Evolutionary conservation across 2,329 filamentous ascomycete genomes (phyloP), one percentile per base, ranked within the genome.

Genomic region (Colletotrichum neosansevieriae): DNA sequence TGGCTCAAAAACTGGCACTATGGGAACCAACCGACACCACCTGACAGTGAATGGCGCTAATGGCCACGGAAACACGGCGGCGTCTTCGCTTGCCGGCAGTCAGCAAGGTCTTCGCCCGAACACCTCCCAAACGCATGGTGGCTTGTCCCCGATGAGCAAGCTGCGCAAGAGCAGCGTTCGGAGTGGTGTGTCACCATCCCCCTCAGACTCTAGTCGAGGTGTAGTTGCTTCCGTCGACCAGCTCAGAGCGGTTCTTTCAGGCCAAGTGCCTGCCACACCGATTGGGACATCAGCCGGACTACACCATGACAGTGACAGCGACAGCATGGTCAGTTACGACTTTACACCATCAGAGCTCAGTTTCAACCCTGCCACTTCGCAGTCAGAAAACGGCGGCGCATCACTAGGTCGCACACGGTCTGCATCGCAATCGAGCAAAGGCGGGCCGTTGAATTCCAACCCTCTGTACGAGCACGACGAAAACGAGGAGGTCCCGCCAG

Each of bases 241-340:
- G 75, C 81, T 91, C 59, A 91, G 87, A 80, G 86, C 84, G 76
- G 86, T 89, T 17, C 78, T 91, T 15, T 84, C 84, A 0, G 88
- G 88, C 38, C 84, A 86, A 47, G 73, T 80, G 36, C 76, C 75
- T 3, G 77, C 77, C 42, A 81, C 81, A 47, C 79, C 79, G 13
- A 79, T 77, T 51, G 78, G 80, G 44, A 75, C 78, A 58, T 76
- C 78, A 29, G 79, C 80, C 2, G 77, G 78, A 10, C 71, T 74
- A 4, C 83, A 85, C 58, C 87, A 86, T 67, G 82, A 84, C 71
- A 86, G 83, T 61, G 89, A 84, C 74, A 85, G 82, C 64, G 91
- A 93, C 61, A 92, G 90, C 76, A 87, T 93, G 83, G 86, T 91
- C 71, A 92, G 89, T 79, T 91, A 90, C 71, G 90, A 92, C 64